Base-by-base conservation (phyloP, 306 rosid species). In the Lagenaria siceraria region DNA sequence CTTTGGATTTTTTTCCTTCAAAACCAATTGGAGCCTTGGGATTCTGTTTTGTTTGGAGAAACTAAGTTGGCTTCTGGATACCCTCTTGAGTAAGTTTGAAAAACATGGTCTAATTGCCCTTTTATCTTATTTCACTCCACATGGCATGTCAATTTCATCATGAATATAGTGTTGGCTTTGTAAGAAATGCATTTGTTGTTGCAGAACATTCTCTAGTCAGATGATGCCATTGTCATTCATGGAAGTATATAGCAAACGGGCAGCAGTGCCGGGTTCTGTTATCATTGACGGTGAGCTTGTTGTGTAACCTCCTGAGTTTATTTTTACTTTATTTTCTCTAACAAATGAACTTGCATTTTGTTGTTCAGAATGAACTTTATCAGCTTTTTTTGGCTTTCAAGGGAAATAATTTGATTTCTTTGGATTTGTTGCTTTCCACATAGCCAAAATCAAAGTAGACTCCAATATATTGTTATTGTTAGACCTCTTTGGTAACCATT, bases 271-370 rank as follows among this genome's bases (percentile, higher is more conserved):
- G 25, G 97, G 93, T 78, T 81, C 95, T 59, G 74, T 90, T 62
- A 84, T 94, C 60, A 94, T 94, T 12, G 98, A 94, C 78, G 98
- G 97, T 94, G 74, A 84, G 88, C 72, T 69, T 35, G 3, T 31
- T 1, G 22, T 35, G 46, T 15, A 64, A 64, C 72, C 48, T 62
- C 11, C 66, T 29, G 24, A 65, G 73, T 68, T 65, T 17, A 19
- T 22, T 36, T 10, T 38, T 5, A n/a, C 31, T 40, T 18, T 21
- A 66, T 36, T 33, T 35, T 65, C 46, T 65, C 25, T 33, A 25
- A 65, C 25, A 65, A 36, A 18, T 29, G 72, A 36, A 65, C 40
- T 65, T 19, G 7, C 8, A 35, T 40, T 65, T 19, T 15, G 49
- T 31, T 8, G 42, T 65, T 31, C 19, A 27, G 66, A 27, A 33